A percentile compares a stretch with the other conserved stretches of the same genome.
Conservation (phyloP, 1,284 basidiomycete species). For the Ganoderma resinaceum region DNA sequence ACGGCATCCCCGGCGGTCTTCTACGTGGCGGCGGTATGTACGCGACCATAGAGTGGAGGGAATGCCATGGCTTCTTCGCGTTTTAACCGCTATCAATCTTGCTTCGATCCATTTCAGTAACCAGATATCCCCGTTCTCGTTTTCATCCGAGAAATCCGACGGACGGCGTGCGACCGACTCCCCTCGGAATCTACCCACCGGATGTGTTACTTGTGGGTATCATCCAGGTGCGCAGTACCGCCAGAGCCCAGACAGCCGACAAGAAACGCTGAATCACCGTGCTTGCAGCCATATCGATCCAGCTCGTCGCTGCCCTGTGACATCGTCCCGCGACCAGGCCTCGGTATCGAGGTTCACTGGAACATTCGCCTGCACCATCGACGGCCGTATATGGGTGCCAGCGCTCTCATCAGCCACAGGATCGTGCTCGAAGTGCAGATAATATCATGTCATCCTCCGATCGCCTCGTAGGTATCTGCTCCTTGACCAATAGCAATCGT, state of each 20-base stretch:
- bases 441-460: slow-evolving; percentile 37
- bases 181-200: background rate
- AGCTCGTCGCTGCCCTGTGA: slow-evolving; percentile 21
- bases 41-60: slow-evolving; percentile 2
- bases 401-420: slow-evolving; percentile 24
- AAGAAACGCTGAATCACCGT: slow-evolving; percentile 3
- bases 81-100: background rate
- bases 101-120: background rate
- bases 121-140: background rate
- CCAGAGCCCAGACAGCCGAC: background rate
- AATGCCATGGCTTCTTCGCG: slow-evolving; percentile 8
- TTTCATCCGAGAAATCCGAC: slow-evolving; percentile 2
- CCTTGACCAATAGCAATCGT: slow-evolving; percentile 27
- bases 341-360: slow-evolving; percentile 22
- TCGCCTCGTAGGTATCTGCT: slow-evolving; percentile 27
- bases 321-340: slow-evolving; percentile 19
- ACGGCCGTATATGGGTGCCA: slow-evolving; percentile 24
- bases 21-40: background rate
- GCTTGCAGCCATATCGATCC: background rate
- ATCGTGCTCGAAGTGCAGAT: slow-evolving; percentile 31
- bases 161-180: slow-evolving; percentile 6
- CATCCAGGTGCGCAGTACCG: slow-evolving; percentile 8
- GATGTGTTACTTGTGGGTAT: slow-evolving; percentile 10
- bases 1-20: slow-evolving; percentile 15
- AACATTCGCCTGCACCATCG: slow-evolving; percentile 23